Evolutionary conservation across 1,284 basidiomycete genomes (phyloP).

Genomic region (Inonotus hispidus): DNA sequence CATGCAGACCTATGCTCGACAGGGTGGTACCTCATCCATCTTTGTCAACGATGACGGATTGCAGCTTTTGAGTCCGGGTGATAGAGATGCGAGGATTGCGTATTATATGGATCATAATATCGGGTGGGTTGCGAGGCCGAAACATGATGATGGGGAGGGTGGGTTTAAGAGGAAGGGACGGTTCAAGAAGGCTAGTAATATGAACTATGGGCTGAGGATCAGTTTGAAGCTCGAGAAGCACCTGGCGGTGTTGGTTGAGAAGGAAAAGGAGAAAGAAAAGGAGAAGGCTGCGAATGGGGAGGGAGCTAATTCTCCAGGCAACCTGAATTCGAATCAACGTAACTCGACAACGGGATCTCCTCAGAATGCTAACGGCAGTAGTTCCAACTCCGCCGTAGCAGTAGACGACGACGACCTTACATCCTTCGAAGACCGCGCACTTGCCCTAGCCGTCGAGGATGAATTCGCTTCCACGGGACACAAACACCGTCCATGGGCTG

Average conservation of each 20-base stretch:
- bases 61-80: conserved; percentile 51
- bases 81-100: conserved; percentile 58
- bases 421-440: conserved; percentile 53
- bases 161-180: conserved; percentile 79
- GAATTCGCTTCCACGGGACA: conserved; percentile 50
- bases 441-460: conserved; percentile 63
- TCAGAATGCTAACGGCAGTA: not conserved
- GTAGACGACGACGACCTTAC: conserved; percentile 22
- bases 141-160: conserved; percentile 49
- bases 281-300: conserved; percentile 38
- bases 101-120: conserved; percentile 81
- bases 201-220: conserved; percentile 78
- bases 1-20: conserved; percentile 81
- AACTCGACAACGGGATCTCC: not conserved
- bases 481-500: conserved; percentile 59
- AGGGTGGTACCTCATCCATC: conserved; percentile 74
- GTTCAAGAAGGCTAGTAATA: conserved; percentile 88
- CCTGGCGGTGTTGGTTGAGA: conserved; percentile 39
- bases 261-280: conserved; percentile 25
- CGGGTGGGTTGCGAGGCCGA: conserved; percentile 78
- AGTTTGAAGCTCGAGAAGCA: conserved; percentile 73
- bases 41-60: conserved; percentile 77
- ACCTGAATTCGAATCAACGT: not conserved
- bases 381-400: not conserved
- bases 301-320: conserved; percentile 26